phyloP scores from a whole-genome alignment of 129 eudicot species.

The Escallonia herrerae region DNA sequence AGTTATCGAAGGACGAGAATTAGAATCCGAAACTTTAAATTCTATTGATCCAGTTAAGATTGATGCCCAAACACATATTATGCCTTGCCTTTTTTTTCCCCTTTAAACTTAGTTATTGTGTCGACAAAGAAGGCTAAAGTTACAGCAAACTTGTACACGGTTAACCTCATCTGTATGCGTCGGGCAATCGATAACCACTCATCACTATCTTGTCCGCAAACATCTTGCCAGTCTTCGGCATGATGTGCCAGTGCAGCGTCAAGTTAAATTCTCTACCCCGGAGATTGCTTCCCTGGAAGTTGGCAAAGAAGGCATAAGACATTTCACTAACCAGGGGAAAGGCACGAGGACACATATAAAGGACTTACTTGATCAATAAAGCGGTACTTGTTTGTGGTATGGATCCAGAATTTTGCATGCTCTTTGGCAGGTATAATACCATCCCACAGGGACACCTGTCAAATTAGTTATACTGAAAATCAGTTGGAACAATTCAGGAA shows the following conservation, averaged over 20 bases:
- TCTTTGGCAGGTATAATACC: conserved; percentile 67
- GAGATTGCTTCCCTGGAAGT: conserved; percentile 62
- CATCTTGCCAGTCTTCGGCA: conserved; percentile 99
- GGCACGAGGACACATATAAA: background rate
- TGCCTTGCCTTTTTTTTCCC: background rate
- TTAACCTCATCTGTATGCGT: conserved; percentile 43
- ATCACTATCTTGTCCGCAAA: conserved; percentile 72
- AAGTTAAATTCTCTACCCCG: conserved; percentile 66
- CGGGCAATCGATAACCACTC: conserved; percentile 74
- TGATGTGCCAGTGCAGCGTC: conserved; percentile 95
- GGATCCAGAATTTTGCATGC: conserved; percentile 58
- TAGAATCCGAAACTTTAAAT: no score
- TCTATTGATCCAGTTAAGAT: no score
- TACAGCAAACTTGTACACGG: background rate
- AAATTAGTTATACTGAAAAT: background rate
- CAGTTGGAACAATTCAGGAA: background rate
- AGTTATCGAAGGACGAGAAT: no score
- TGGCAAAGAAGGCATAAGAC: no score
- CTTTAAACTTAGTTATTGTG: background rate
- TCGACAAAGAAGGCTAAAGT: background rate
- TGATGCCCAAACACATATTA: no score
- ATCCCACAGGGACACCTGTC: conserved; percentile 86
- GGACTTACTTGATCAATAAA: conserved; percentile 73
- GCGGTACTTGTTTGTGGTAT: conserved; percentile 71
- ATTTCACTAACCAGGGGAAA: no score